Percentiles rank a stretch among this genome's conserved stretches.
These are phyloP conservation scores for Purpureocillium lavendulum DNA, from an alignment of 2,329 filamentous ascomycete genomes.

Conservation along the genomic window DNA sequence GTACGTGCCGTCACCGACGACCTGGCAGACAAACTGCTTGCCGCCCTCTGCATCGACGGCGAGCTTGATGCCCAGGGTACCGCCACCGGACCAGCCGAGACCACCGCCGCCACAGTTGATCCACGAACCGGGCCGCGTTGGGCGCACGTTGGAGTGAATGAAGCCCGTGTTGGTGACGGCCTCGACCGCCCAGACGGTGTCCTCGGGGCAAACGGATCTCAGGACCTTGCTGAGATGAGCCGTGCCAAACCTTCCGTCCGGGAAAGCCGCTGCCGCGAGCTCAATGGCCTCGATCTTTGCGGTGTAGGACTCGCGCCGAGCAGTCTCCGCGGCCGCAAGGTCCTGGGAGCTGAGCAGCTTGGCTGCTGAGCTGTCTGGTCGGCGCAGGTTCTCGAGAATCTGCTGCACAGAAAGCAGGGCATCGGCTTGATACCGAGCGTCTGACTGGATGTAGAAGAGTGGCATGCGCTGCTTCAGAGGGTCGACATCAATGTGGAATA, in stretches of 20 bases:
- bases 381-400: constrained; percentile 47
- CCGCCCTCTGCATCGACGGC: constrained; percentile 36
- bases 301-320: constrained; percentile 47
- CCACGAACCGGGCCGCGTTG: constrained; percentile 58
- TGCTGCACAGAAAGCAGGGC: constrained; percentile 55
- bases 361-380: constrained; percentile 26
- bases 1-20: constrained; percentile 42
- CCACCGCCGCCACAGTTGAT: constrained; percentile 71
- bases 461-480: constrained; percentile 60
- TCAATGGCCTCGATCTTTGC: constrained; percentile 50
- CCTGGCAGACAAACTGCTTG: constrained; percentile 33
- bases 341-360: constrained; percentile 16
- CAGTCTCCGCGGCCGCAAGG: constrained; percentile 22
- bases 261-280: constrained; percentile 41
- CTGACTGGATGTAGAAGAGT: constrained; percentile 56
- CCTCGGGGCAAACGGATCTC: constrained; percentile 14
- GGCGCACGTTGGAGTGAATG: constrained; percentile 60
- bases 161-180: constrained; percentile 60
- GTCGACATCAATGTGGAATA: constrained; percentile 54
- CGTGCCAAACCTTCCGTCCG: constrained; percentile 37
- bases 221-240: constrained; percentile 15
- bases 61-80: constrained; percentile 63
- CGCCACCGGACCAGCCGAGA: constrained; percentile 68
- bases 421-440: constrained; percentile 55
- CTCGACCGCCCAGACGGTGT: constrained; percentile 64